Percentiles rank a stretch among this genome's conserved stretches.
Evolutionary conservation across 1,284 basidiomycete species (phyloP).

Genomic region (Ganoderma sinense): DNA sequence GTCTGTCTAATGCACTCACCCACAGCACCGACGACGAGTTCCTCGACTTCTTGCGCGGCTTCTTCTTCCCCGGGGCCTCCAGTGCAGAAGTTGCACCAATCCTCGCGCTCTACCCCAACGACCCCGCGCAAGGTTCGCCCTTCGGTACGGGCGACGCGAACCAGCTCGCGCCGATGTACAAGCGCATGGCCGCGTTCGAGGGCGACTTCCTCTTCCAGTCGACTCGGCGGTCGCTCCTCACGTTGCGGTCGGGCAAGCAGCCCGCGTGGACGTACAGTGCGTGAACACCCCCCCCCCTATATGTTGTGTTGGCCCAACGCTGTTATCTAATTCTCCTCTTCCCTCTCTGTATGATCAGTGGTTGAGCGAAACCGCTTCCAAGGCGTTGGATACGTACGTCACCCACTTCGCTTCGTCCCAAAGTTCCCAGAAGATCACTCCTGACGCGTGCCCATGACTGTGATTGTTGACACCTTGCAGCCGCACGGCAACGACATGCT

Average conservation of each 20-base stretch:
- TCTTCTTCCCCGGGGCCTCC: constrained; percentile 20
- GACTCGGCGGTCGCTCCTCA: constrained; percentile 40
- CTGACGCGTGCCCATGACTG: too few species aligned
- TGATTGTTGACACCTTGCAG: too few species aligned
- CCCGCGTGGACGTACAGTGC: constrained; percentile 54
- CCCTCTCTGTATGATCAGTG: too few species aligned
- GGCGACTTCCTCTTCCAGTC: constrained; percentile 53
- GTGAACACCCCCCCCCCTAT: too few species aligned
- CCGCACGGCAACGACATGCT: constrained; percentile 22
- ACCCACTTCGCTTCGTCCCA: too few species aligned
- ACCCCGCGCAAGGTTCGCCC: constrained; percentile 19
- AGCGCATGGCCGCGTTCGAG: constrained; percentile 39
- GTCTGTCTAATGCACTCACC: too few species aligned
- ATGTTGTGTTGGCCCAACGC: too few species aligned
- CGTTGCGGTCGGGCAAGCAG: constrained; percentile 48
- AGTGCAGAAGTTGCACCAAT: constrained; percentile 23
- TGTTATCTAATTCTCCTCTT: too few species aligned
- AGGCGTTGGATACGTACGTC: background rate
- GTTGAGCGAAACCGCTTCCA: background rate
- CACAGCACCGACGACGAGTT: constrained; percentile 23
- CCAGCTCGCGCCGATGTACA: constrained; percentile 35
- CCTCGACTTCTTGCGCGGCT: constrained; percentile 11
- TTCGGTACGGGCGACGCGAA: constrained; percentile 16
- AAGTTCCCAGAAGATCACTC: too few species aligned
- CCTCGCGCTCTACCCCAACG: constrained; percentile 33